Evolutionary conservation across 768 basidiomycete species (phyloP).

Genomic region (Holtermannia corniformis): DNA sequence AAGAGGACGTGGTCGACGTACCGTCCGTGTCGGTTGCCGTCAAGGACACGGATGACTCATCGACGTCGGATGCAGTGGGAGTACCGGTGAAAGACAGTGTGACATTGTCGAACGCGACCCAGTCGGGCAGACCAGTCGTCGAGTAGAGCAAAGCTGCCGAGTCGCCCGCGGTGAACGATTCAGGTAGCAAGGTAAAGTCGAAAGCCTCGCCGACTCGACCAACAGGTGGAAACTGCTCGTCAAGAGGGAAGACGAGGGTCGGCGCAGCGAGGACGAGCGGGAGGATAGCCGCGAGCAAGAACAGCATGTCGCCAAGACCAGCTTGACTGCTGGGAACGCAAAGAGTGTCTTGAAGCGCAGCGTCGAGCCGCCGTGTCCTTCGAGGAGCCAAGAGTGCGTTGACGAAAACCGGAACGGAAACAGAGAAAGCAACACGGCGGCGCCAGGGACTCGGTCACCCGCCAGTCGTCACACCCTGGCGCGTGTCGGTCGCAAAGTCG

Average conservation of each 20-base stretch:
- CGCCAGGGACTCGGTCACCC: too few species aligned
- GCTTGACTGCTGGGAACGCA: too few species aligned
- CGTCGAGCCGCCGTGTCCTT: too few species aligned
- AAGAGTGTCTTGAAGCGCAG: too few species aligned
- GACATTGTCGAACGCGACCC: constrained; percentile 63
- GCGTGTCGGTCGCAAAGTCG: too few species aligned
- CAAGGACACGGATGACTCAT: constrained; percentile 54
- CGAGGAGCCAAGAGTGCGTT: too few species aligned
- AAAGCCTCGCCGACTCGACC: constrained; percentile 59
- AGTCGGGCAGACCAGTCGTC: constrained; percentile 55
- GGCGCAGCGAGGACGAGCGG: constrained; percentile 21
- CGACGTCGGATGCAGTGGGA: constrained; percentile 57
- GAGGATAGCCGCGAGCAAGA: neutral
- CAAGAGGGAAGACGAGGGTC: constrained; percentile 52
- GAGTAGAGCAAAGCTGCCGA: constrained; percentile 48
- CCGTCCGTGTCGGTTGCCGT: constrained; percentile 50
- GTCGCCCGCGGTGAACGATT: constrained; percentile 51
- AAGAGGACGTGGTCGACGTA: constrained; percentile 16
- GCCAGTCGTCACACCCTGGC: too few species aligned
- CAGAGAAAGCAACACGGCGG: too few species aligned
- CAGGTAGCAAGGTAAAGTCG: constrained; percentile 58
- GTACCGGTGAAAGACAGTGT: constrained; percentile 60
- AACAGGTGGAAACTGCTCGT: constrained; percentile 66
- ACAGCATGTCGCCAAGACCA: neutral
- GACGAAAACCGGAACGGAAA: too few species aligned